Percentiles rank a stretch among this genome's conserved stretches.
These are phyloP conservation scores for Chrysanthemum lavandulifolium DNA, from an alignment of 129 eudicot species.

Conservation along the genomic window DNA sequence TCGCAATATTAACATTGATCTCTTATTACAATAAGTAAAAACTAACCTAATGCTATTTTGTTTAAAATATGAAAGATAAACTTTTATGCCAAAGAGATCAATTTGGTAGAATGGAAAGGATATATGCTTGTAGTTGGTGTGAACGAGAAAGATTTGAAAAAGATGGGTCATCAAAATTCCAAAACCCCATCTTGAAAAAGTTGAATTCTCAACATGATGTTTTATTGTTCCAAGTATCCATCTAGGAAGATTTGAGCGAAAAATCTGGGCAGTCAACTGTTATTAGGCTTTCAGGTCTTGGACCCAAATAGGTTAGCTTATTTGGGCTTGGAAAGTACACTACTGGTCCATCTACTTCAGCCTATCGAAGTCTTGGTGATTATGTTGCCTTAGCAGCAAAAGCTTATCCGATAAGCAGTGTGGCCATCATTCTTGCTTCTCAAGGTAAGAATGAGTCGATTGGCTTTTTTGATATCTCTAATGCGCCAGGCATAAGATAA, in stretches of 20 bases:
- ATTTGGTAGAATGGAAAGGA: conserved; percentile 91
- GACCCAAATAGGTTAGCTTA: conserved; percentile 70
- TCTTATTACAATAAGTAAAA: not conserved
- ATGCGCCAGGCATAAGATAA: too few relatives aligned
- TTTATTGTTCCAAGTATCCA: conserved; percentile 60
- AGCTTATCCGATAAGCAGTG: conserved; percentile 67
- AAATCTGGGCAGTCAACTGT: conserved; percentile 77
- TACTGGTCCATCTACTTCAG: conserved; percentile 36
- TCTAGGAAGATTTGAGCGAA: conserved; percentile 86
- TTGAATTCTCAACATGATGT: conserved; percentile 70
- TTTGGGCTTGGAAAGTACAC: conserved; percentile 75
- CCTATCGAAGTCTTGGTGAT: conserved; percentile 75
- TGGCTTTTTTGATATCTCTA: too few relatives aligned
- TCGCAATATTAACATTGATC: not conserved
- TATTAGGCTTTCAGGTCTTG: conserved; percentile 72
- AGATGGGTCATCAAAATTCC: conserved; percentile 67
- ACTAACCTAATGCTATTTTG: conserved; percentile 13
- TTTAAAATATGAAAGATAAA: conserved; percentile 49
- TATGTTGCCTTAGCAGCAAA: conserved; percentile 78
- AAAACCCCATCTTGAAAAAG: conserved; percentile 62
- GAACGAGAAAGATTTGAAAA: conserved; percentile 71
- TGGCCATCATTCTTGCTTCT: conserved; percentile 82
- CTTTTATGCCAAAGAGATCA: conserved; percentile 73
- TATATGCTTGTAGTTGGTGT: conserved; percentile 89
- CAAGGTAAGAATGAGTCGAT: not conserved